Percentiles rank a stretch among this genome's conserved stretches.
These are phyloP conservation scores for Ogataea neopini DNA, from an alignment of 805 yeast species.

Conservation along the genomic window DNA sequence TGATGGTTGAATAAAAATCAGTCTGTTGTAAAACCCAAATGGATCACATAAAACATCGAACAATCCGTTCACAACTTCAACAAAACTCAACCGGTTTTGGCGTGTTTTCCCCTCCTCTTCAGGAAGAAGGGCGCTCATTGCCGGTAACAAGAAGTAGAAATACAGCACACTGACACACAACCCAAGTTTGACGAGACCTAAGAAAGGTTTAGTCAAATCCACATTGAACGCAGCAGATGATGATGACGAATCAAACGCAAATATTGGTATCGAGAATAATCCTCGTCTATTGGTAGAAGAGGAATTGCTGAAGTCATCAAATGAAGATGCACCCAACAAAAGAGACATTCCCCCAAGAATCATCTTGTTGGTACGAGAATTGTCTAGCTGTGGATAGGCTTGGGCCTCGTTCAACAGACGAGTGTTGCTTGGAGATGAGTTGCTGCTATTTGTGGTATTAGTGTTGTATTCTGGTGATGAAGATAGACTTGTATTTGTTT, in stretches of 20 bases:
- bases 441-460: conserved; percentile 15
- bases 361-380: conserved; percentile 43
- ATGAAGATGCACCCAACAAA: conserved; percentile 60
- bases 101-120: conserved; percentile 10
- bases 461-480: conserved; percentile 23
- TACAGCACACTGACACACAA: conserved; percentile 25
- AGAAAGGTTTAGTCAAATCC: conserved; percentile 25
- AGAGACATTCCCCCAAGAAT: conserved; percentile 66
- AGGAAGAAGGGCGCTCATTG: conserved; percentile 8
- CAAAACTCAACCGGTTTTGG: conserved; percentile 4
- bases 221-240: conserved; percentile 21
- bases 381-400: conserved; percentile 18
- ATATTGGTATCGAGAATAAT: conserved; percentile 33
- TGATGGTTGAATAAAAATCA: conserved; percentile 12
- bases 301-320: conserved; percentile 46
- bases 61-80: conserved; percentile 9
- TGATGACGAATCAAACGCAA: conserved; percentile 27
- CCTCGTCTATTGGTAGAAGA: conserved; percentile 26
- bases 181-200: conserved; percentile 31
- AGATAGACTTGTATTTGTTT: conserved; percentile 26
- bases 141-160: conserved; percentile 22
- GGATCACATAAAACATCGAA: conserved; percentile 18
- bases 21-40: conserved; percentile 11
- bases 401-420: conserved; percentile 13
- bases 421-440: conserved; percentile 16